Evolutionary conservation across 106 monocot species (phyloP).

Genomic region (Acorus gramineus): DNA sequence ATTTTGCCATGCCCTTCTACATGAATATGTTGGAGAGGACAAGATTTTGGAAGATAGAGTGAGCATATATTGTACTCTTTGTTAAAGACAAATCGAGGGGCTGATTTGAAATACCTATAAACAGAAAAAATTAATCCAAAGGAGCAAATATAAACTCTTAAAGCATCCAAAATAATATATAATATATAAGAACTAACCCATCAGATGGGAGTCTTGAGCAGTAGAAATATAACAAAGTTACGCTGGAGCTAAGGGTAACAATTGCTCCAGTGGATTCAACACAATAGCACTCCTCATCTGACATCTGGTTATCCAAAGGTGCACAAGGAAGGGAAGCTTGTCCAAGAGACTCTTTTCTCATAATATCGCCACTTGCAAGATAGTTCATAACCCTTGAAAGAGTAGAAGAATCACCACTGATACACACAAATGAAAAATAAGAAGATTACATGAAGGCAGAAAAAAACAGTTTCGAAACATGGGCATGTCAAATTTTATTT

Average conservation of each 20-base stretch:
- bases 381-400: slow-evolving; percentile 30
- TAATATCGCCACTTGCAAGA: slow-evolving; percentile 40
- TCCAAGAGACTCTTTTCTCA: slow-evolving; percentile 45
- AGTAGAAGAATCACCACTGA: slow-evolving; percentile 30
- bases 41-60: slow-evolving; percentile 40
- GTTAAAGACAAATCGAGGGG: slow-evolving; percentile 39
- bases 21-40: slow-evolving; percentile 23
- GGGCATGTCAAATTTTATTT: too few relatives aligned
- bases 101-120: slow-evolving; percentile 45
- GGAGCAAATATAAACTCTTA: neutral
- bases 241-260: slow-evolving; percentile 47
- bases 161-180: neutral
- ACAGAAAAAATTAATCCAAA: neutral
- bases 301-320: slow-evolving; percentile 19
- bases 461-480: too few relatives aligned
- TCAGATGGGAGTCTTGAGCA: slow-evolving; percentile 62
- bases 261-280: slow-evolving; percentile 50
- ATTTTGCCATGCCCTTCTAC: slow-evolving; percentile 18
- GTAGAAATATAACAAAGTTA: slow-evolving; percentile 47
- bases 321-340: slow-evolving; percentile 29
- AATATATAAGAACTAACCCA: slow-evolving; percentile 17
- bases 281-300: slow-evolving; percentile 29
- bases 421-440: slow-evolving; percentile 1
- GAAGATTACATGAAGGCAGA: neutral
- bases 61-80: slow-evolving; percentile 23